Evolutionary conservation across 2,329 filamentous ascomycete species (phyloP), one percentile per base, ranked within the genome.

Genomic region (Apiospora rasikravindrae): DNA sequence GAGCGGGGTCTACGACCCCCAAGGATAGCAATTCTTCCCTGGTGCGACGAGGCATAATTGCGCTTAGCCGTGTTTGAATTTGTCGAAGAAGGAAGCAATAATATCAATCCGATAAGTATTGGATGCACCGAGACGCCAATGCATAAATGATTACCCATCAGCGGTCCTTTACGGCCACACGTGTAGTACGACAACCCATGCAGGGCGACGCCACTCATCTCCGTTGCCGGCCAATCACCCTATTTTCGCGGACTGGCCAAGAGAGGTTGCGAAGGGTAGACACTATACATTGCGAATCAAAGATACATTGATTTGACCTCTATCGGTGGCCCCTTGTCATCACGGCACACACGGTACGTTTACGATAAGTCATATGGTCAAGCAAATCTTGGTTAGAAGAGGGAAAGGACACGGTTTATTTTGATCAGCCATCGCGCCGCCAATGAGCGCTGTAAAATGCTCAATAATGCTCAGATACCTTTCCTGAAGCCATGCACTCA

Each of bases 21-120:
- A 75, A 76, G 3, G 76, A 73, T 11, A 72, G 67, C 47, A 77
- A 74, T 47, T 77, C 75, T 72, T 76, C 73, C 66, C 73, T 61
- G 24, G 74, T 75, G 13, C 76, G 76, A 19, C 75, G 72, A 19
- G 73, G 69, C 76, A 77, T 77, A 44, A 2, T 69, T 33, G 29
- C 8, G 10, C 57, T 64, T 40, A 4, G 7, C 14, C 40, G 19
- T 37, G 53, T 61, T 61, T 22, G 16, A 22, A 19, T 5, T 8
- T 29, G 51, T 4, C 13, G 14, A 22, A 42, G 40, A 42, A 42
- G 8, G 40, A 16, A 61, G 4, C 8, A 26, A 42, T 42, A 42
- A 42, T 42, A 42, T 13, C 40, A 42, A 42, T 4, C 10, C 26
- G n/a, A 29, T 11, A 33, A 37, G 26, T 37, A 22, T 16, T 11